phyloP scores from a whole-genome alignment of 2,329 filamentous ascomycete species.

The Monosporascus sp. region DNA sequence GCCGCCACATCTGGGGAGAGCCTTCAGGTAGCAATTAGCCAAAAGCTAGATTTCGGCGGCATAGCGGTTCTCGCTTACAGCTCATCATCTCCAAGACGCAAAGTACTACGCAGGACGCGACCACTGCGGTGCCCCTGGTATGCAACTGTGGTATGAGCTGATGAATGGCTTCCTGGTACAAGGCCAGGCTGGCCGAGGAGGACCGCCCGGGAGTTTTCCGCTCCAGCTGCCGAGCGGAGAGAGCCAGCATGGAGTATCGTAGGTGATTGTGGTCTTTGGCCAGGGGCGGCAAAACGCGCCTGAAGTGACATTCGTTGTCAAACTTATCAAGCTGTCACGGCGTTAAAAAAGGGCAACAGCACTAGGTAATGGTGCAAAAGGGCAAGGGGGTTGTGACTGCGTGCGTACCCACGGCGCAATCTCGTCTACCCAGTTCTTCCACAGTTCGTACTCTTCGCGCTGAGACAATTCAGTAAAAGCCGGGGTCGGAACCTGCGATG shows the following conservation, averaged over 20 bases:
- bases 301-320: constrained; percentile 48
- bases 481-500: no score
- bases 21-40: constrained; percentile 8
- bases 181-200: constrained; percentile 47
- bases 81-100: constrained; percentile 41
- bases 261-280: constrained; percentile 42
- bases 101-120: constrained; percentile 35
- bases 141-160: constrained; percentile 31
- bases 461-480: no score
- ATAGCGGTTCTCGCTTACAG: no score
- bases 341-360: no score
- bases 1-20: constrained; percentile 44
- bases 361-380: no score
- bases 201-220: constrained; percentile 39
- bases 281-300: constrained; percentile 45
- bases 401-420: no score
- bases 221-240: constrained; percentile 51
- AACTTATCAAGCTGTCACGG: constrained; percentile 50
- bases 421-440: no score
- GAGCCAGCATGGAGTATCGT: constrained; percentile 47
- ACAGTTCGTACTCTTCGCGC: no score
- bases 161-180: constrained; percentile 52
- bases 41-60: no score
- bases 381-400: no score
- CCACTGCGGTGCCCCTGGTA: constrained; percentile 25